Percentiles rank a stretch among this genome's conserved stretches.
Conservation (phyloP, 2,329 filamentous ascomycete genomes). For the Trichoderma citrinoviride region DNA sequence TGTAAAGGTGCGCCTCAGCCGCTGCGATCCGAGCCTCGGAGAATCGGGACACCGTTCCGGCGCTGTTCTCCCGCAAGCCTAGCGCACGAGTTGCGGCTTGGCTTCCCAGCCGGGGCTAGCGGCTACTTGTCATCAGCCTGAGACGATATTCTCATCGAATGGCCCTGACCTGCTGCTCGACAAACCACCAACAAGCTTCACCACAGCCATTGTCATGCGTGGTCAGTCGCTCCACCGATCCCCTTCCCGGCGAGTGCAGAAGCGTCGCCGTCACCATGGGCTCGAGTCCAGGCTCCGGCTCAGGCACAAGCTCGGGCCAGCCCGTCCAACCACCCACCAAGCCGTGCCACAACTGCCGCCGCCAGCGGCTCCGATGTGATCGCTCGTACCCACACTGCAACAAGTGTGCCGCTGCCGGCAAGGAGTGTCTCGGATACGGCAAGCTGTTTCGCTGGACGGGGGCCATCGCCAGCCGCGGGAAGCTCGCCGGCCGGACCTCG, state of each 20-base stretch:
- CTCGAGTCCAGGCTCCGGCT: slow-evolving; percentile 12
- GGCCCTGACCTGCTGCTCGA: too few species aligned
- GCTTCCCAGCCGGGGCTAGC: slow-evolving; percentile 35
- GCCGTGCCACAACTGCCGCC: slow-evolving; percentile 54
- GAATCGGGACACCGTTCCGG: slow-evolving; percentile 6
- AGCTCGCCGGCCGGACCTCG: slow-evolving; percentile 42
- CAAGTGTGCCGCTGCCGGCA: slow-evolving; percentile 48
- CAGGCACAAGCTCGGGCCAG: too few species aligned
- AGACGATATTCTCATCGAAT: neutral
- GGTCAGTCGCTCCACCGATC: neutral
- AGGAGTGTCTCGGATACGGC: slow-evolving; percentile 53
- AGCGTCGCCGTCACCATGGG: slow-evolving; percentile 27
- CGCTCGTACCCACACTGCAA: slow-evolving; percentile 50
- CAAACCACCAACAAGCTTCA: too few species aligned
- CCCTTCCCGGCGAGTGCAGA: slow-evolving; percentile 6
- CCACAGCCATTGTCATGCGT: slow-evolving; percentile 4
- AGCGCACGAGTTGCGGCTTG: slow-evolving; percentile 30
- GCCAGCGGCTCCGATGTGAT: slow-evolving; percentile 53
- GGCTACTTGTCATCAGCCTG: neutral
- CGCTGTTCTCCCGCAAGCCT: neutral
- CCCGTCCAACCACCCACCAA: slow-evolving; percentile 31
- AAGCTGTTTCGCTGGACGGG: slow-evolving; percentile 53
- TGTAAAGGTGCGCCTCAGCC: neutral
- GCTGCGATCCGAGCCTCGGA: neutral
- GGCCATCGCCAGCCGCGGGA: slow-evolving; percentile 44